Evolutionary conservation across 805 yeast species (phyloP).

Genomic region (Cyberlindnera maclurae): DNA sequence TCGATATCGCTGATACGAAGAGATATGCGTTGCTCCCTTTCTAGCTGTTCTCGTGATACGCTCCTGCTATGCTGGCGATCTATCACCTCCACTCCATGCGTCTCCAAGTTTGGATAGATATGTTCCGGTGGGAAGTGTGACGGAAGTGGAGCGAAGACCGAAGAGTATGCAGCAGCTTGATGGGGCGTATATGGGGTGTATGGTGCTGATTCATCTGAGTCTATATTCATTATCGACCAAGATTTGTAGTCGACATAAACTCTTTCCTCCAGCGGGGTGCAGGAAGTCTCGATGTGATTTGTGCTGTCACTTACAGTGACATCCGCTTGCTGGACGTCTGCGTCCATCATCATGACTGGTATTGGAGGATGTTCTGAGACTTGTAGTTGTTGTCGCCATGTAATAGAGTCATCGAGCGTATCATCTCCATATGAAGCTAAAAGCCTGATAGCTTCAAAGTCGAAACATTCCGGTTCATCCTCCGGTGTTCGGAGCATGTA

Average conservation of each 20-base stretch:
- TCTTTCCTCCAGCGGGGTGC: constrained; percentile 1
- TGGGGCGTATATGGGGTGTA: not conserved
- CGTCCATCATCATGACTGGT: not conserved
- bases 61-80: no score
- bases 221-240: not conserved
- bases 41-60: no score
- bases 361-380: not conserved
- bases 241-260: not conserved
- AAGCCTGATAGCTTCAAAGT: no score
- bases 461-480: no score
- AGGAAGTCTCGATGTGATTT: not conserved
- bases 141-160: not conserved
- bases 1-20: not conserved
- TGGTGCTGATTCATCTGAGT: not conserved
- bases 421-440: no score
- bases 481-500: no score
- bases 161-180: not conserved
- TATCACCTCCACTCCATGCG: not conserved
- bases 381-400: not conserved
- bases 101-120: constrained; percentile 1
- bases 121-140: not conserved
- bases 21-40: no score
- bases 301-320: not conserved
- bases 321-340: constrained; percentile 2
- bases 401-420: no score